Percentiles rank a stretch among this genome's conserved stretches.
phyloP scores from a whole-genome alignment of 1,284 basidiomycete species.

The Cutaneotrichosporon sp. region DNA sequence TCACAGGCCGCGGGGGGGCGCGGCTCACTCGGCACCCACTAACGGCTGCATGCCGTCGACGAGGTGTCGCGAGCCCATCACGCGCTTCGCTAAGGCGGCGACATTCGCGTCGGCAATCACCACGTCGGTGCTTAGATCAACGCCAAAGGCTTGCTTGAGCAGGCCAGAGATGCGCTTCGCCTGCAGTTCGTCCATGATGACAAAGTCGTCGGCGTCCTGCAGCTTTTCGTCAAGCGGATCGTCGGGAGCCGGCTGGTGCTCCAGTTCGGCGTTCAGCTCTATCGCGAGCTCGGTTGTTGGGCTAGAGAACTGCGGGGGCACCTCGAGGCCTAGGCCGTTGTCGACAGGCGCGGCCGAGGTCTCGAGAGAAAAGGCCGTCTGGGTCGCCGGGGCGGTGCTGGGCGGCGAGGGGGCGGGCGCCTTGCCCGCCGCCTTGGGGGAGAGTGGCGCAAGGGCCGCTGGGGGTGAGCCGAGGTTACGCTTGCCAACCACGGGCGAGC shows the following conservation, averaged over 20 bases:
- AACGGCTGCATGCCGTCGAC: conserved; percentile 15
- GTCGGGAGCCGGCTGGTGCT: conserved; percentile 11
- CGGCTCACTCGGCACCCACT: not conserved
- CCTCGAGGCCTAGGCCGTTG: not conserved
- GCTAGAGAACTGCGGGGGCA: not conserved
- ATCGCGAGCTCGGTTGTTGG: conserved; percentile 7
- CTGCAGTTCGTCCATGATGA: conserved; percentile 86
- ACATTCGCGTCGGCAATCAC: conserved; percentile 92
- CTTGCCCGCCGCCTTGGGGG: not conserved
- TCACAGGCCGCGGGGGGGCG: not conserved
- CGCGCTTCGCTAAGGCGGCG: conserved; percentile 73
- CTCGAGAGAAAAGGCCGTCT: not conserved
- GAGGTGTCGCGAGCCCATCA: conserved; percentile 73
- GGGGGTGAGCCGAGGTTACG: not conserved
- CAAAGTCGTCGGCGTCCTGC: conserved; percentile 84
- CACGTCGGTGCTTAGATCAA: conserved; percentile 87
- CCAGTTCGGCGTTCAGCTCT: conserved; percentile 17
- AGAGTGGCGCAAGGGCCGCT: not conserved
- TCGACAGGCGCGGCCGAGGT: not conserved
- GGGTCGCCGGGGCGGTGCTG: not conserved
- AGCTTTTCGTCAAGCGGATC: conserved; percentile 31
- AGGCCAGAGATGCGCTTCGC: conserved; percentile 80
- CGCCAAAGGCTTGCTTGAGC: conserved; percentile 76
- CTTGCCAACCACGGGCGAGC: not conserved
- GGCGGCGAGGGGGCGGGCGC: not conserved